Evolutionary conservation across 345 rosid species (phyloP).

Genomic region (Corchorus capsularis): DNA sequence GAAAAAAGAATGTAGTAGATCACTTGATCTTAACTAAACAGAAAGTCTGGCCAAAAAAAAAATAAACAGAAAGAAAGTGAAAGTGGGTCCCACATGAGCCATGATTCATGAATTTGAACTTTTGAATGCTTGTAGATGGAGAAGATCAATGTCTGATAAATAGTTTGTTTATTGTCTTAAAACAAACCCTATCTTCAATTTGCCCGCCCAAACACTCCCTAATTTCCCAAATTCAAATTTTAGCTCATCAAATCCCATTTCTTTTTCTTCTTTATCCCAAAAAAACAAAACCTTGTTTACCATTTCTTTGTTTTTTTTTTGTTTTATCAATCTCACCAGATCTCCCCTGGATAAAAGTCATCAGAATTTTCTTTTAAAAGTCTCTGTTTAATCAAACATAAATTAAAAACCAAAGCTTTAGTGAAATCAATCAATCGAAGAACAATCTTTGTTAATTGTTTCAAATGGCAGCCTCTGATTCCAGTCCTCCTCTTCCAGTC

Average conservation of each 20-base stretch:
- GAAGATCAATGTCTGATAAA: not conserved
- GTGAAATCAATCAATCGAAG: not conserved
- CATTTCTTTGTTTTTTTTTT: not conserved
- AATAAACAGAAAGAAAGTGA: not conserved
- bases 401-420: not conserved
- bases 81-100: not conserved
- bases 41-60: too few species aligned
- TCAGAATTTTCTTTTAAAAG: not conserved
- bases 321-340: not conserved
- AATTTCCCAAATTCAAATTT: slow-evolving; percentile 1
- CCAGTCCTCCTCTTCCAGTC: slow-evolving; percentile 42
- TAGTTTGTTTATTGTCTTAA: not conserved
- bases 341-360: not conserved
- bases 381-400: not conserved
- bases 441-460: not conserved
- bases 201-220: slow-evolving; percentile 15
- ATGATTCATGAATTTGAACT: not conserved
- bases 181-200: not conserved
- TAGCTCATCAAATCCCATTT: not conserved
- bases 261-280: not conserved
- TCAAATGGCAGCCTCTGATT: slow-evolving; percentile 62
- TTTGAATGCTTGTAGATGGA: too few species aligned
- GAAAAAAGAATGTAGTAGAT: too few species aligned
- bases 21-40: not conserved
- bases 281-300: not conserved